Percentiles rank a stretch among this genome's conserved stretches.
These are phyloP conservation scores for Chrysoporthe deuterocubensis DNA, from an alignment of 2,329 filamentous ascomycete species.

Conservation along the genomic window DNA sequence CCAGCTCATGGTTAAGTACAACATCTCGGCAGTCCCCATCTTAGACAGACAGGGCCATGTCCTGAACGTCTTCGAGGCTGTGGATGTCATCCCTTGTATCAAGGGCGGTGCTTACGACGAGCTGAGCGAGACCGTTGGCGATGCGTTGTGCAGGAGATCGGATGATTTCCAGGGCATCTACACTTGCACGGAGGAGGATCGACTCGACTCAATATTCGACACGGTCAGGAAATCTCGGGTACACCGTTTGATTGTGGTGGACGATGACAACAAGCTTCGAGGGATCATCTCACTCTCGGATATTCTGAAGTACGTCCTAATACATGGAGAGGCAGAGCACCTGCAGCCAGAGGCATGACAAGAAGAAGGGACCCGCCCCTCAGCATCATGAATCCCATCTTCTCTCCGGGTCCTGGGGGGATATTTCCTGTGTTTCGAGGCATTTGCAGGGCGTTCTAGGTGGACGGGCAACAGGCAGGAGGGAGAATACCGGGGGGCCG, in stretches of 20 bases:
- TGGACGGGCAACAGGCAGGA: slow-evolving; percentile 20
- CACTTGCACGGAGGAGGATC: slow-evolving; percentile 89
- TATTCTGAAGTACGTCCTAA: slow-evolving; percentile 91
- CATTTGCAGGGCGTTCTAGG: slow-evolving; percentile 30
- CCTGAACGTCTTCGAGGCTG: slow-evolving; percentile 95
- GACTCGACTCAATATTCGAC: slow-evolving; percentile 94
- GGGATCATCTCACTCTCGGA: slow-evolving; percentile 94
- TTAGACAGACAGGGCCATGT: slow-evolving; percentile 77
- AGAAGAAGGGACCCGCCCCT: slow-evolving; percentile 18
- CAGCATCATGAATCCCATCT: slow-evolving; percentile 13
- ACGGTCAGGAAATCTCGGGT: slow-evolving; percentile 94
- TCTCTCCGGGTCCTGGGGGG: background rate
- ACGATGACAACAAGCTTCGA: slow-evolving; percentile 83
- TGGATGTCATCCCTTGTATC: slow-evolving; percentile 95
- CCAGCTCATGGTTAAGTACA: slow-evolving; percentile 87
- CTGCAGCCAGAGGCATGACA: slow-evolving; percentile 26
- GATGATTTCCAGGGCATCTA: slow-evolving; percentile 97
- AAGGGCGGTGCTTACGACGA: slow-evolving; percentile 94
- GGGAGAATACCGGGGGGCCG: slow-evolving; percentile 22
- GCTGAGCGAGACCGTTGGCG: slow-evolving; percentile 81
- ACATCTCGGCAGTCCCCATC: slow-evolving; percentile 94
- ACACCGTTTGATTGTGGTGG: slow-evolving; percentile 89
- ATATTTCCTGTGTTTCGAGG: slow-evolving; percentile 27
- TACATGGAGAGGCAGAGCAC: slow-evolving; percentile 72
- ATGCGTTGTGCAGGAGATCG: slow-evolving; percentile 82